phyloP scores from a whole-genome alignment of 169 alveolate species.

The Plasmodium cynomolgi region DNA sequence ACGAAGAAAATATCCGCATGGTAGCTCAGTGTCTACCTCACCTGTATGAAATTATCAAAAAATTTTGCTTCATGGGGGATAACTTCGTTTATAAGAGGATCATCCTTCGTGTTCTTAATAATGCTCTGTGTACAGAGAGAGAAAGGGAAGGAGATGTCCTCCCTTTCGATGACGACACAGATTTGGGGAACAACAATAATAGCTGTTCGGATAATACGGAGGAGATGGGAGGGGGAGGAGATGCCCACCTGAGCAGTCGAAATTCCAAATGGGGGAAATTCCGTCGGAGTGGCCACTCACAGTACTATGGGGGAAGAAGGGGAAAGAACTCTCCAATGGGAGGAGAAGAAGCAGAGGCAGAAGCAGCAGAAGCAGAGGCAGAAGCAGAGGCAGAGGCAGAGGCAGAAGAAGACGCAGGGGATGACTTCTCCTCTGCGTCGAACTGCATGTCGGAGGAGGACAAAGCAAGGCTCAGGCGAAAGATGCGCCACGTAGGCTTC shows the following conservation, averaged over 20 bases:
- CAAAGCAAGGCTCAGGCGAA: background rate
- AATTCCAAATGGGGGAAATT: background rate
- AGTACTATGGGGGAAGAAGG: background rate
- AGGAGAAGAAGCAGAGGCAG: too few relatives aligned
- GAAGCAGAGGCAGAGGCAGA: background rate
- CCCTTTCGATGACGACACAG: background rate
- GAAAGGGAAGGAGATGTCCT: background rate
- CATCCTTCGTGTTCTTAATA: background rate
- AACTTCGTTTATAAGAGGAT: slow-evolving; percentile 37
- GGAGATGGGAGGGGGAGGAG: background rate
- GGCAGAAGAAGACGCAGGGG: too few relatives aligned
- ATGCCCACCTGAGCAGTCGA: background rate
- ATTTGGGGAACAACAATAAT: background rate
- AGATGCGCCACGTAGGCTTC: background rate
- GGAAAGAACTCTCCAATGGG: background rate
- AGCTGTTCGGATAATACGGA: background rate
- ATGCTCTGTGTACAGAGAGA: background rate
- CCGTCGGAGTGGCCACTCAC: background rate
- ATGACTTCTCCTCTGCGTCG: background rate
- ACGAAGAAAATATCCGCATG: slow-evolving; percentile 6
- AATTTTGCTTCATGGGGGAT: slow-evolving; percentile 12
- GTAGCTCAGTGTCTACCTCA: background rate
- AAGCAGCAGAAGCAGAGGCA: too few relatives aligned
- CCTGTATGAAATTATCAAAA: slow-evolving; percentile 10
- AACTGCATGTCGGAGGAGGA: background rate